Conservation (phyloP, 1,284 basidiomycete genomes). For the Megacollybia platyphylla region DNA sequence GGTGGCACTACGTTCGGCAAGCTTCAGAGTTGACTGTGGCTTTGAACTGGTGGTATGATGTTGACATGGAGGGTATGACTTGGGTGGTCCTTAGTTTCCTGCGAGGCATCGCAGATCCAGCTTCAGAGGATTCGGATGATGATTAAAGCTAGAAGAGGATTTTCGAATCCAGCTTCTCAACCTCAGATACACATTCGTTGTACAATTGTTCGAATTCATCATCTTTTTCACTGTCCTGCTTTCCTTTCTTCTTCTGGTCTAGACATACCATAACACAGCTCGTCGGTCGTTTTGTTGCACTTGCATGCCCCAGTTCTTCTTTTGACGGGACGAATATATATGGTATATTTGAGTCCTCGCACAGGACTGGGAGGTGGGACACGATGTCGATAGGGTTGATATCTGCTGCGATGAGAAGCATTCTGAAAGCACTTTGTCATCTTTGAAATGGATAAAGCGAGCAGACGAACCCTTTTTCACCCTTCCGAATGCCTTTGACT, state of each 20-base stretch:
- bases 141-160: slow-evolving; percentile 38
- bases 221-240: slow-evolving; percentile 44
- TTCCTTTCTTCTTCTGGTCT: slow-evolving; percentile 59
- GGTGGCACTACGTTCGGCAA: slow-evolving; percentile 84
- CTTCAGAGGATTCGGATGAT: neutral
- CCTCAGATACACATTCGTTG: slow-evolving; percentile 76
- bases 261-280: slow-evolving; percentile 94
- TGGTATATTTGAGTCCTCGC: slow-evolving; percentile 90
- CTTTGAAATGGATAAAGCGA: neutral
- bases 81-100: slow-evolving; percentile 61
- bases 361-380: slow-evolving; percentile 89
- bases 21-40: slow-evolving; percentile 55
- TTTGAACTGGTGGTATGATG: slow-evolving; percentile 84
- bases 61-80: slow-evolving; percentile 53
- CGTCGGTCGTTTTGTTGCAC: slow-evolving; percentile 95
- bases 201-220: slow-evolving; percentile 79
- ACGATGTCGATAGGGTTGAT: slow-evolving; percentile 98
- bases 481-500: slow-evolving; percentile 90
- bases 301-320: slow-evolving; percentile 91
- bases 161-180: slow-evolving; percentile 67
- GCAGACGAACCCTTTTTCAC: slow-evolving; percentile 78
- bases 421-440: slow-evolving; percentile 25
- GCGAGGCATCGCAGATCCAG: slow-evolving; percentile 1
- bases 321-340: slow-evolving; percentile 85
- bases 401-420: slow-evolving; percentile 91